Evolutionary conservation across 2,329 filamentous ascomycete genomes (phyloP).

Genomic region (Lasiodiplodia hormozganensis): DNA sequence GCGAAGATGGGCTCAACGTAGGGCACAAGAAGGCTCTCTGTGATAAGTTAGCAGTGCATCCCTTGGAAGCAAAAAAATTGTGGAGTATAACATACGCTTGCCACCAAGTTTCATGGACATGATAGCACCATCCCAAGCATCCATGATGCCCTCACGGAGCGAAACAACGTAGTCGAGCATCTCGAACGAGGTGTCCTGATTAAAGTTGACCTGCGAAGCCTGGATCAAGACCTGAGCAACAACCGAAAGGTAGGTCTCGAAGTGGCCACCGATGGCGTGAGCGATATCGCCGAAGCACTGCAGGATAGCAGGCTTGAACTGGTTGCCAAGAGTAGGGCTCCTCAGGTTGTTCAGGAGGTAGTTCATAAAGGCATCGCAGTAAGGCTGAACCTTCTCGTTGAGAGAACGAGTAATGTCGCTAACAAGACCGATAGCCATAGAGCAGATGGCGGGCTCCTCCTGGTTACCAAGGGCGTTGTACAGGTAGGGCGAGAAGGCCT

Average conservation of each 20-base stretch:
- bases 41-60: neutral
- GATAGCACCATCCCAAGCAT: slow-evolving; percentile 97
- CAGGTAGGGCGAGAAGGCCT: slow-evolving; percentile 88
- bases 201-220: slow-evolving; percentile 81
- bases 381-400: slow-evolving; percentile 88
- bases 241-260: slow-evolving; percentile 90
- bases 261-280: slow-evolving; percentile 87
- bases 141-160: slow-evolving; percentile 96
- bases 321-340: slow-evolving; percentile 87
- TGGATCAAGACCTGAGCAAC: slow-evolving; percentile 95
- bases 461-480: slow-evolving; percentile 95
- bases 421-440: slow-evolving; percentile 96
- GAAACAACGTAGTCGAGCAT: slow-evolving; percentile 98
- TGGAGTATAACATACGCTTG: slow-evolving; percentile 57
- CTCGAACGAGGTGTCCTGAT: slow-evolving; percentile 83
- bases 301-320: slow-evolving; percentile 97
- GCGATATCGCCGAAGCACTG: slow-evolving; percentile 99
- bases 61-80: too few relatives aligned
- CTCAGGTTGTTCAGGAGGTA: slow-evolving; percentile 90
- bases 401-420: slow-evolving; percentile 95
- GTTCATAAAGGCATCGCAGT: slow-evolving; percentile 98
- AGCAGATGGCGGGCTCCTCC: slow-evolving; percentile 91
- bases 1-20: slow-evolving; percentile 88
- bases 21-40: slow-evolving; percentile 71
- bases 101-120: slow-evolving; percentile 85